phyloP scores from a whole-genome alignment of 164 flowering plant genomes.

The Euptelea pleiosperma region DNA sequence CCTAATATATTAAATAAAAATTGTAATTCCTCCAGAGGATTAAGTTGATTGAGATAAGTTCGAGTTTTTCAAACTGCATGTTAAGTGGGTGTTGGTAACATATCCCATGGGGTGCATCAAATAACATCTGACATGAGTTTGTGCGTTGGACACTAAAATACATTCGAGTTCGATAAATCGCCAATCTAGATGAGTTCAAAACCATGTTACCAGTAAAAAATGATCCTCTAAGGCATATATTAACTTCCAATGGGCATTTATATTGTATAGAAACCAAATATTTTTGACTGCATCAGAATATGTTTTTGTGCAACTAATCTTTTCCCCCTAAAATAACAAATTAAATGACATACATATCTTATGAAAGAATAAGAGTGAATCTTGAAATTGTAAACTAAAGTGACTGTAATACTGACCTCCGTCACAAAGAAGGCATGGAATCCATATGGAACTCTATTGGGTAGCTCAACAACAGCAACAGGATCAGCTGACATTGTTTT shows the following conservation, averaged over 20 bases:
- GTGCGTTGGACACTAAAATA: no score
- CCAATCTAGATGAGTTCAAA: not conserved
- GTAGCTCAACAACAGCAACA: slow-evolving; percentile 87
- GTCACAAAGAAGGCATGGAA: slow-evolving; percentile 96
- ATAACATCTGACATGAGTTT: no score
- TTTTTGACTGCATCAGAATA: not conserved
- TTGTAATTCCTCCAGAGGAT: no score
- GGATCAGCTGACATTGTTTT: slow-evolving; percentile 96
- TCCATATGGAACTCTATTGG: slow-evolving; percentile 86
- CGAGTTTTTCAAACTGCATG: no score
- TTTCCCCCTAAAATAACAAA: not conserved
- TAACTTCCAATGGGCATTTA: not conserved
- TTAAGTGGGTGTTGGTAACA: no score
- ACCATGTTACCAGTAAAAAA: not conserved
- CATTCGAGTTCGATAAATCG: not conserved
- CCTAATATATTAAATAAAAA: no score
- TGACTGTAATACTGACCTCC: slow-evolving; percentile 49
- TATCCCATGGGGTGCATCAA: no score
- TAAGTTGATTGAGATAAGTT: no score
- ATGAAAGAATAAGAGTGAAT: not conserved
- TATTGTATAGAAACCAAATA: not conserved
- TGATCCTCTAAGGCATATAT: not conserved
- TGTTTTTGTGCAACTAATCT: not conserved
- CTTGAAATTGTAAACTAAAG: not conserved
- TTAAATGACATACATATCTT: not conserved